Percentiles rank a stretch among this genome's conserved stretches.
Conservation (phyloP, 2,329 filamentous ascomycete genomes). For the Talaromyces sp. region DNA sequence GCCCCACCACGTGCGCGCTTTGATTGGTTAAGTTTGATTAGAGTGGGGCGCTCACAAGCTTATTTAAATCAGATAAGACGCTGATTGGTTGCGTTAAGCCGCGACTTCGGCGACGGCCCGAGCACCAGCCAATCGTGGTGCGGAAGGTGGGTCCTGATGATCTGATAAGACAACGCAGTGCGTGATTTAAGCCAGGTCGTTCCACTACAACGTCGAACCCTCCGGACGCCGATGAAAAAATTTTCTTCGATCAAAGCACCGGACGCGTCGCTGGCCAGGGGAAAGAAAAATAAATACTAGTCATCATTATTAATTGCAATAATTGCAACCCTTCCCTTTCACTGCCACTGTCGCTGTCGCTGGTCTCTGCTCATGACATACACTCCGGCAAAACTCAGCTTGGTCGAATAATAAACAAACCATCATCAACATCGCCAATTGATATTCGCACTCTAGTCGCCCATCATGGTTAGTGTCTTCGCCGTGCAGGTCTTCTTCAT, state of each 20-base stretch:
- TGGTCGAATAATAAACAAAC: background rate
- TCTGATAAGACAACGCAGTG: background rate
- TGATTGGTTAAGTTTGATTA: background rate
- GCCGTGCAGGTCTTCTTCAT: conserved; percentile 69
- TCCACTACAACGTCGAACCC: background rate
- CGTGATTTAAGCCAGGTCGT: background rate
- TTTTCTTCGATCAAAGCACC: background rate
- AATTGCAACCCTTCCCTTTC: background rate
- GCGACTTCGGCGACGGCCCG: background rate
- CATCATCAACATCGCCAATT: no score
- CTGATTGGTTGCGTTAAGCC: background rate
- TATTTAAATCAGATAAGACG: background rate
- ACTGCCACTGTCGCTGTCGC: background rate
- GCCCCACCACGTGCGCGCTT: background rate
- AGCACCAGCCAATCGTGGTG: background rate
- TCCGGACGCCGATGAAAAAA: background rate
- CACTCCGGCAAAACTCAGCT: background rate
- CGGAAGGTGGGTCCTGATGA: background rate
- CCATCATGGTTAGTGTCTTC: conserved; percentile 13
- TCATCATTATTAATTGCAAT: background rate
- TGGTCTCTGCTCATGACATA: background rate
- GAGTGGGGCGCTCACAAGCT: background rate
- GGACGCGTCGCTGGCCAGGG: background rate
- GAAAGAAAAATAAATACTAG: background rate
- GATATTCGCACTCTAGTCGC: background rate